Evolutionary conservation across 2,329 filamentous ascomycete species (phyloP), one percentile per base, ranked within the genome.

Genomic region (Sclerotinia spermophila): DNA sequence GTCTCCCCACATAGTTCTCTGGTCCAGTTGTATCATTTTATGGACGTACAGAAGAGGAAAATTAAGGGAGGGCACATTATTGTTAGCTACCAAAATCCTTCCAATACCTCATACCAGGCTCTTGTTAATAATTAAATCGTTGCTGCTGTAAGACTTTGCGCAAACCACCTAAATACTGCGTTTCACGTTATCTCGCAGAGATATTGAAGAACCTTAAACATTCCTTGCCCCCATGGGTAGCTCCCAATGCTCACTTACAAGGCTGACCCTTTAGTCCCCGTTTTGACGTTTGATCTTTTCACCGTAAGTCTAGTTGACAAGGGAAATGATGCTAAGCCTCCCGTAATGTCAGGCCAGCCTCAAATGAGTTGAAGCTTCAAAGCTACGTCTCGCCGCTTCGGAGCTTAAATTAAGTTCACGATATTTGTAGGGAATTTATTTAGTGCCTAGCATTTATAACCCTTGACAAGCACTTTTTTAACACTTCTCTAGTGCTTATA

Each of bases 231-330:
- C 11, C 58, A 17, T 67, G 65, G n/a, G 33, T 62, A 42, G 21
- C 21, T 53, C 56, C 56, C 19, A 53, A 40, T 44, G 44, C 17
- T 48, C 51, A 53, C 55, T 62, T 62, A 45, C 58, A 64, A 53
- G 67, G 67, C 67, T 53, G 44, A 62, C 42, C 56, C 56, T 62
- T 62, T 42, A 33, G 40, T 8, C 6, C 42, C 24, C 24, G n/a
- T 21, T 17, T 60, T 60, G 30, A 53, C 33, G 21, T 61, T 56
- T 59, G 27, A 64, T 65, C 44, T 70, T 58, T 56, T 66, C 53
- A 42, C 38, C 42, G 40, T 48, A 30, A 51, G 44, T 35, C 24
- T 38, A 38, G 24, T 21, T 19, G 62, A 51, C 21, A 30, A 53
- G 45, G 45, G 45, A n/a, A 53, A 17, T 51, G 45, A 40, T 48